Base-by-base conservation (phyloP, 371 early-diverging fungal species). In the Zancudomyces culisetae region DNA sequence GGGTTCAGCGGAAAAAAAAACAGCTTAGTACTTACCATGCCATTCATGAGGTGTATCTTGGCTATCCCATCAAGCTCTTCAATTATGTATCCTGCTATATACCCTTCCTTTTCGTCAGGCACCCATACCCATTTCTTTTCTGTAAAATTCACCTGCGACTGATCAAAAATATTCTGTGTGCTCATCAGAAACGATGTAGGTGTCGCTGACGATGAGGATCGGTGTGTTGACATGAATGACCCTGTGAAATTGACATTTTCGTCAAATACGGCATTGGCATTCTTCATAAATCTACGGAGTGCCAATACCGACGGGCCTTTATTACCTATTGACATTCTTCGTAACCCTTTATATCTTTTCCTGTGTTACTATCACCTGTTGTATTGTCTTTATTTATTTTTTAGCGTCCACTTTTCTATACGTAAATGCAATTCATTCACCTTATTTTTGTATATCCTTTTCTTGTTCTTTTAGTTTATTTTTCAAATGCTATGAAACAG, bases 41-140 rank as follows among this genome's bases (percentile, higher is more conserved):
- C 83, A 54, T 77, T 82, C 58, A 73, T 73, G 21, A 85, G 69
- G 60, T 80, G 74, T 2, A 89, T 80, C 35, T 75, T 72, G 8
- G 84, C 76, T 22, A 70, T 68, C 19, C 71, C 77, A 21, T 68
- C 63, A 27, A 73, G 57, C 53, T 96, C 93, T 51, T 71, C 66
- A 19, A 80, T 64, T 49, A 98, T 79, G 57, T 81, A 83, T 2
- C 81, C 97, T 26, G 83, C 72, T 18, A 90, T 64, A 65, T 86
- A 98, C 6, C 87, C 93, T 54, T 93, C 81, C 18, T 83, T 74
- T 42, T 77, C 79, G 69, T 93, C 87, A 49, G 86, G 78, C 23
- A 97, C 82, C 97, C 95, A 97, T 20, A 93, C 87, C 90, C 90
- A 96, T 45, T 80, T 88, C 70, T 87, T 66, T 57, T 66, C 67